phyloP scores from a whole-genome alignment of 2,329 filamentous ascomycete genomes.

The Pseudocercospora vitis region DNA sequence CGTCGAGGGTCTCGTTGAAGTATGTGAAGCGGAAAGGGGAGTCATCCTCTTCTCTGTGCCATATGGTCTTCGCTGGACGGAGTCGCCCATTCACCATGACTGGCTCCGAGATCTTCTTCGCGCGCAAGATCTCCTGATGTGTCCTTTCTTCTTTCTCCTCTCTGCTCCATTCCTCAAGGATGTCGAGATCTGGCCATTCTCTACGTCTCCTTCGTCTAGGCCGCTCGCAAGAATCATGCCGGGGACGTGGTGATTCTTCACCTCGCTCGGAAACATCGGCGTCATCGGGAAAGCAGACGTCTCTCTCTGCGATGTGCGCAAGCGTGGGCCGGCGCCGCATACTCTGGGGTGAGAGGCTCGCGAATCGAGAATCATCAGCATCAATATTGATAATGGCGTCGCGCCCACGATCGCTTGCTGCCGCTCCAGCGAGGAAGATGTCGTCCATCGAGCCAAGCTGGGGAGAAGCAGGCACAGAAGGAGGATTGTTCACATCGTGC shows the following conservation, averaged over 20 bases:
- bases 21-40: conserved; percentile 95
- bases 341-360: conserved; percentile 44
- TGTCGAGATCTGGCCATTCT: conserved; percentile 82
- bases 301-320: conserved; percentile 69
- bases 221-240: conserved; percentile 20
- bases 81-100: conserved; percentile 87
- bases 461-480: conserved; percentile 61
- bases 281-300: conserved; percentile 87
- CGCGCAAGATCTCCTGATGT: conserved; percentile 68
- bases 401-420: conserved; percentile 45
- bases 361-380: conserved; percentile 26
- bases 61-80: conserved; percentile 72
- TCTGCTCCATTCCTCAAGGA: conserved; percentile 84
- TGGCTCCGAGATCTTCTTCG: conserved; percentile 91
- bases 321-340: conserved; percentile 52
- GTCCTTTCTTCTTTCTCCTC: conserved; percentile 87
- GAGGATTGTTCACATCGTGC: conserved; percentile 65
- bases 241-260: conserved; percentile 19
- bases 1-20: conserved; percentile 95
- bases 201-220: conserved; percentile 60
- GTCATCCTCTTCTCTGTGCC: conserved; percentile 87
- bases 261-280: conserved; percentile 54
- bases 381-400: conserved; percentile 53
- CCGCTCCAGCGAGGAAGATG: conserved; percentile 68
- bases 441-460: conserved; percentile 58